These are phyloP conservation scores for Rhodotorula graminis DNA, from an alignment of 768 basidiomycete genomes.

Conservation along the genomic window DNA sequence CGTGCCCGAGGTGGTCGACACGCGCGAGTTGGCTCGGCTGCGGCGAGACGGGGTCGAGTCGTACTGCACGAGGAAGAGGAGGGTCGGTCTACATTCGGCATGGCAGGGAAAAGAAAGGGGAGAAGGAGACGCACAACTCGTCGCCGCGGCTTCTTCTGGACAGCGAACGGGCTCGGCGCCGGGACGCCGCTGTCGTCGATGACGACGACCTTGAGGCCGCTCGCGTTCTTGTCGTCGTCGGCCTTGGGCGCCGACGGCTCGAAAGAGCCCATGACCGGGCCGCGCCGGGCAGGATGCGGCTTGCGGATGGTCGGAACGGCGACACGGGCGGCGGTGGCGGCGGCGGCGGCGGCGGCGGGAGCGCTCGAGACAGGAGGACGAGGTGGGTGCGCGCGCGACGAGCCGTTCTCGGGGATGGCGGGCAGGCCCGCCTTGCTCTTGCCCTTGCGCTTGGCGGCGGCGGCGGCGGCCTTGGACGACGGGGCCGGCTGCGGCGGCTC, in stretches of 20 bases:
- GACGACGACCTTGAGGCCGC: constrained; percentile 18
- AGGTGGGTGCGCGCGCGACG: background rate
- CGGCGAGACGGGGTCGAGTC: constrained; percentile 26
- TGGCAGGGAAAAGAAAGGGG: background rate
- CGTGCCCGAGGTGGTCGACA: constrained; percentile 37
- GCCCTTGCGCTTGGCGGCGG: constrained; percentile 2
- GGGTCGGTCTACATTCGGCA: background rate
- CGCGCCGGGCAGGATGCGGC: background rate
- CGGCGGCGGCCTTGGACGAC: background rate
- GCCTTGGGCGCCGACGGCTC: constrained; percentile 3
- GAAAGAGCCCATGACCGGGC: constrained; percentile 32
- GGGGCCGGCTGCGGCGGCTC: background rate
- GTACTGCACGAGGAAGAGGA: background rate
- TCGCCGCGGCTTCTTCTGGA: constrained; percentile 8
- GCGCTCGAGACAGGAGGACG: too few relatives aligned
- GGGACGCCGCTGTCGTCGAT: constrained; percentile 21
- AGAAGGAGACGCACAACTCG: constrained; percentile 12
- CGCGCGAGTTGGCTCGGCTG: constrained; percentile 15
- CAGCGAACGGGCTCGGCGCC: constrained; percentile 29
- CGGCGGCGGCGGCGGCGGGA: too few relatives aligned
- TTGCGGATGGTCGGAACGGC: background rate
- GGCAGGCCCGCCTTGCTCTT: background rate
- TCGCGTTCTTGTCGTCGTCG: background rate
- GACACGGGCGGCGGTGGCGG: too few relatives aligned
- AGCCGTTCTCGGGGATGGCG: background rate